These are phyloP conservation scores for Shiraia bambusicola DNA, from an alignment of 2,329 filamentous ascomycete genomes.

Conservation along the genomic window DNA sequence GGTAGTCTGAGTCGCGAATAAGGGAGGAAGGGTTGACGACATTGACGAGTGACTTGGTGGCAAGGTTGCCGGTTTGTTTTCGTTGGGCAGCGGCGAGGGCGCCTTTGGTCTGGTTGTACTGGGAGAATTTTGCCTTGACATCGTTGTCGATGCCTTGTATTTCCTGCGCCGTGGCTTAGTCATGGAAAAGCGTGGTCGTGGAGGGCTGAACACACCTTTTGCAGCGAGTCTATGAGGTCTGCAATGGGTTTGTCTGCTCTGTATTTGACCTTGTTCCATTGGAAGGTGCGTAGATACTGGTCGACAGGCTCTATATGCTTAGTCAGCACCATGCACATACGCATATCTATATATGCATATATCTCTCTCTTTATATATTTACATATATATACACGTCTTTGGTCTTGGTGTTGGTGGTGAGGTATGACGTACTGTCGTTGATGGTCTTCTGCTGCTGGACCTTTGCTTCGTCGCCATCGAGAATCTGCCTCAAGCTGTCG, in stretches of 20 bases:
- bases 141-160: slow-evolving; percentile 91
- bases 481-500: slow-evolving; percentile 78
- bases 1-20: slow-evolving; percentile 89
- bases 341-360: no score
- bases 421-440: slow-evolving; percentile 69
- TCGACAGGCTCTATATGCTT: slow-evolving; percentile 78
- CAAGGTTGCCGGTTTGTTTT: slow-evolving; percentile 89
- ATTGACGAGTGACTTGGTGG: slow-evolving; percentile 89
- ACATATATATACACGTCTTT: no score
- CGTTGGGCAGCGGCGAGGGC: slow-evolving; percentile 79
- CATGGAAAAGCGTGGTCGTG: not conserved
- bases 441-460: slow-evolving; percentile 86
- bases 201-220: slow-evolving; percentile 63
- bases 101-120: slow-evolving; percentile 90
- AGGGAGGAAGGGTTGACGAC: slow-evolving; percentile 74
- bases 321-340: slow-evolving; percentile 10
- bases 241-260: slow-evolving; percentile 85
- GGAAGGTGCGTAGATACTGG: slow-evolving; percentile 83
- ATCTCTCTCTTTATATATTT: not conserved
- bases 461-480: slow-evolving; percentile 82
- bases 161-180: slow-evolving; percentile 59
- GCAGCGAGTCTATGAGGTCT: slow-evolving; percentile 82
- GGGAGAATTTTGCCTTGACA: slow-evolving; percentile 88
- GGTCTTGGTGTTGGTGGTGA: no score
- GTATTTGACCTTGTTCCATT: slow-evolving; percentile 98